Base-by-base conservation (phyloP, 2,329 filamentous ascomycete genomes). In the Monosporascus cannonballus region DNA sequence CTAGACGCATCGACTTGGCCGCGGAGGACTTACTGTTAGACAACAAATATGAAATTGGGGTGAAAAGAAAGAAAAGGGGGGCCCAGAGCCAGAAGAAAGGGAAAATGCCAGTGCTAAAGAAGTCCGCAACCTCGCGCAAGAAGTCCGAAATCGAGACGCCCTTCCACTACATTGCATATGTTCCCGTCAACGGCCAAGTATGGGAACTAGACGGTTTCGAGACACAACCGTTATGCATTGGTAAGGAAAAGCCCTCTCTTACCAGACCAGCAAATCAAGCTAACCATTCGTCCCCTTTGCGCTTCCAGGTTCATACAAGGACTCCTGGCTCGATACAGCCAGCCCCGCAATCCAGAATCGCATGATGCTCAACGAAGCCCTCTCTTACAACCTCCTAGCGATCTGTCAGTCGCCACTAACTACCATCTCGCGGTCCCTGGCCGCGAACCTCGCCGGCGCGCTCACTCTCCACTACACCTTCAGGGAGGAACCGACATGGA, bases 151-250 rank as follows among this genome's bases (percentile, higher is more conserved):
- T 77, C 0, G 81, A 89, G n/a, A 78, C 80, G 14, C 85, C 82
- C 0, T 94, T 87, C 64, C 93, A 97, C 66, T 97, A 94, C 68
- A 87, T 96, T 57, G 92, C 91, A 6, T 96, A 93, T 64, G 84
- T 96, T 30, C 89, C 90, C 2, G 80, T 84, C 15, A 76, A 80
- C n/a, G 85, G 82, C 2, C 75, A 82, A 52, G 80, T 96, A 15
- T 96, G 90, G 90, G 89, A 92, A 67, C 82, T 97, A 5, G 93
- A 97, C 68, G 93, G 93, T 4, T 74, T 96, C 22, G 84, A 92
- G 66, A 75, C 75, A 42, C 82, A 85, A 57, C 93, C 90, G 3
- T 78, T 83, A 36, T 79, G 76, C 52, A 74, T 91, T 52, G 86
- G 85, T 71, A 67, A 52, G 56, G 57, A 50, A 18, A 8, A 7